Evolutionary conservation across 345 rosid genomes (phyloP).

Genomic region (Combretum micranthum): DNA sequence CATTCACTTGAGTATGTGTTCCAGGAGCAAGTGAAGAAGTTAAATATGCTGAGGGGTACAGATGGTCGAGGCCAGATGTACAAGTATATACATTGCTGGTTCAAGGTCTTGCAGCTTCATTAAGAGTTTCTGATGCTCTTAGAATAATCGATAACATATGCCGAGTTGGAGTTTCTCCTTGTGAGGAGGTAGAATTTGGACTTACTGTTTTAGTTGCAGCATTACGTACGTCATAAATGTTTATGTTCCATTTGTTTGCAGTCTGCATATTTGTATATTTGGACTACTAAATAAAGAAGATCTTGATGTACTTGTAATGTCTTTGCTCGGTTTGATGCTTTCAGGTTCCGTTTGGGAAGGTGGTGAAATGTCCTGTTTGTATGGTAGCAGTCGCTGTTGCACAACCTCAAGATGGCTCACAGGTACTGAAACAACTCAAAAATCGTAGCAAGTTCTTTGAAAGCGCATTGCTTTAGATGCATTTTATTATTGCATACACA

Average conservation of each 20-base stretch:
- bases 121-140: constrained; percentile 83
- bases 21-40: constrained; percentile 53
- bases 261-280: background rate
- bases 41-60: constrained; percentile 51
- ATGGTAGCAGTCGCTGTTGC: constrained; percentile 73
- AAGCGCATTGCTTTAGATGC: too few species aligned
- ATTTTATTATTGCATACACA: too few species aligned
- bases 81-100: constrained; percentile 50
- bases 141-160: constrained; percentile 61
- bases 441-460: too few species aligned
- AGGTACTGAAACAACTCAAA: constrained; percentile 31
- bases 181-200: constrained; percentile 52
- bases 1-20: background rate
- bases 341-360: constrained; percentile 93
- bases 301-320: background rate
- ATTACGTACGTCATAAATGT: background rate
- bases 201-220: background rate
- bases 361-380: constrained; percentile 87
- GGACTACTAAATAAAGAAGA: background rate
- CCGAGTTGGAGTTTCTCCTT: constrained; percentile 77
- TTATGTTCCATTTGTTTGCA: background rate
- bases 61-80: constrained; percentile 89
- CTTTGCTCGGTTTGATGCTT: constrained; percentile 4
- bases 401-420: constrained; percentile 86
- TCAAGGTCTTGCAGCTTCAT: constrained; percentile 60